Evolutionary conservation across 2,329 filamentous ascomycete genomes (phyloP).

Genomic region (Penicillium sp.): DNA sequence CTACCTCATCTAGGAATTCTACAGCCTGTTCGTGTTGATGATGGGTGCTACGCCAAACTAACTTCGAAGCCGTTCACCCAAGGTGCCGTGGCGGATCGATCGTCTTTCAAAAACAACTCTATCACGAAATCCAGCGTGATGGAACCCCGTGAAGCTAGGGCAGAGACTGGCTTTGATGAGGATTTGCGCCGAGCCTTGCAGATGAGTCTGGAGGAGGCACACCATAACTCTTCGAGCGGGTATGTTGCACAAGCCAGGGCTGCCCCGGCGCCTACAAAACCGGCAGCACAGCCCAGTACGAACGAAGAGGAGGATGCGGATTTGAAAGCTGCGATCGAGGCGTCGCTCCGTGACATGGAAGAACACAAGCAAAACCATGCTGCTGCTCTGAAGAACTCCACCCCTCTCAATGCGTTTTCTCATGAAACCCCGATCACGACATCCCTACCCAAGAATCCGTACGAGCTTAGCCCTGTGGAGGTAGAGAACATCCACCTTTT

Average conservation of each 20-base stretch:
- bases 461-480: conserved; percentile 90
- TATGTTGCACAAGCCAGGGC: conserved; percentile 70
- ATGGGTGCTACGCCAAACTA: conserved; percentile 90
- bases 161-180: conserved; percentile 91
- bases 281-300: conserved; percentile 46
- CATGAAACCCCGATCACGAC: conserved; percentile 53
- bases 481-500: conserved; percentile 98
- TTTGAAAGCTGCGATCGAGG: conserved; percentile 91
- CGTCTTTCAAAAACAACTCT: conserved; percentile 52
- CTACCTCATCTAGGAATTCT: conserved; percentile 92
- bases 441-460: conserved; percentile 82
- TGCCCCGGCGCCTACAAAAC: conserved; percentile 44
- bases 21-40: conserved; percentile 90
- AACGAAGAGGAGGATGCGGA: conserved; percentile 91
- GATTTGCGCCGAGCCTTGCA: conserved; percentile 91
- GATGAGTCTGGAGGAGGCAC: conserved; percentile 95
- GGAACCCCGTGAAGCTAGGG: conserved; percentile 86
- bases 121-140: conserved; percentile 74
- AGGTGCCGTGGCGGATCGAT: conserved; percentile 46
- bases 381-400: conserved; percentile 79
- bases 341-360: conserved; percentile 95
- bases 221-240: conserved; percentile 70
- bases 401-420: conserved; percentile 58
- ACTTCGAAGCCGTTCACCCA: conserved; percentile 68
- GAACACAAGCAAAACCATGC: conserved; percentile 94